These are phyloP conservation scores for Auricularia cornea DNA, from an alignment of 768 basidiomycete genomes.

Conservation along the genomic window DNA sequence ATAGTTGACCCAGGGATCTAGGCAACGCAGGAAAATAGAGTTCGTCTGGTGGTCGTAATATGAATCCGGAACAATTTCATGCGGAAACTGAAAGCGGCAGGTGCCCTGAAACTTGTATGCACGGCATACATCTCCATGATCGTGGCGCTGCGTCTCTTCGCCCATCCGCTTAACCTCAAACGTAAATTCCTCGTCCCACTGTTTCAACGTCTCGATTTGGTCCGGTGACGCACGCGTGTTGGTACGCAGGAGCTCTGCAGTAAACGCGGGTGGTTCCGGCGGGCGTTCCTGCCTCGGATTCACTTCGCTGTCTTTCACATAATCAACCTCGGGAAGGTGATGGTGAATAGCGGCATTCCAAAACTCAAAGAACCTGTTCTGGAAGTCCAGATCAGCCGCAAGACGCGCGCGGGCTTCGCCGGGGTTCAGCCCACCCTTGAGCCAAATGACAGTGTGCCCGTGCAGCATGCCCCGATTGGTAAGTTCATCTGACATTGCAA, in stretches of 20 bases:
- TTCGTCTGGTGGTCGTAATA: constrained; percentile 24
- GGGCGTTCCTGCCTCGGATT: constrained; percentile 20
- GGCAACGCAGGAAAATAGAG: constrained; percentile 22
- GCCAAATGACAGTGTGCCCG: constrained; percentile 26
- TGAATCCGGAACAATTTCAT: constrained; percentile 19
- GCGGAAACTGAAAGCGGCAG: constrained; percentile 28
- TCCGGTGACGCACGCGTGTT: too few species aligned
- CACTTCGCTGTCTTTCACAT: constrained; percentile 6
- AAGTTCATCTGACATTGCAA: constrained; percentile 20
- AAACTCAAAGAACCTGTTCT: constrained; percentile 20
- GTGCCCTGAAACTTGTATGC: constrained; percentile 20
- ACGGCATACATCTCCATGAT: constrained; percentile 18
- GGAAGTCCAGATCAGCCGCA: constrained; percentile 10
- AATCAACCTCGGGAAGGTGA: constrained; percentile 21
- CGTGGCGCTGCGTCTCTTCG: constrained; percentile 16
- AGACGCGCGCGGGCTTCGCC: constrained; percentile 19
- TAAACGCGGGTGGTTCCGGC: constrained; percentile 9
- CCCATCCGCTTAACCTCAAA: constrained; percentile 16
- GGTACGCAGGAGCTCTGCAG: not conserved
- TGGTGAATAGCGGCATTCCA: constrained; percentile 26
- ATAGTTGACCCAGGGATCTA: constrained; percentile 23
- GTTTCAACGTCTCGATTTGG: not conserved
- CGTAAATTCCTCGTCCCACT: constrained; percentile 11
- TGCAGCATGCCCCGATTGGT: constrained; percentile 22
- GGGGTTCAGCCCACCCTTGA: constrained; percentile 24